Evolutionary conservation across 2,329 filamentous ascomycete species (phyloP).

Genomic region (Aspergillus sp.): DNA sequence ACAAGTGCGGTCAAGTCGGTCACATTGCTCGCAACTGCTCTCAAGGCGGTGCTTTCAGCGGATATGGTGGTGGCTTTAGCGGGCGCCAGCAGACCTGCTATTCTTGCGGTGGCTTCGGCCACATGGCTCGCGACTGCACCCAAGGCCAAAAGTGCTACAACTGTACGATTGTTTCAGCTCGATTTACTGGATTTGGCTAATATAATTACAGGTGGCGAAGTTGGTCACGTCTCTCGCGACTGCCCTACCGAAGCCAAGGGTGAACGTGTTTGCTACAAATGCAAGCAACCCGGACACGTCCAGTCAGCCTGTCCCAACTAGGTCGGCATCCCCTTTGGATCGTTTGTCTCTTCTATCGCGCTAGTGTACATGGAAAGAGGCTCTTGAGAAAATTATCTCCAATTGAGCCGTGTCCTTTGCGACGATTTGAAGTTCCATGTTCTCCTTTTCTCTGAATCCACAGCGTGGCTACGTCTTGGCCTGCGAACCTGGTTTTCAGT

Average conservation of each 20-base stretch:
- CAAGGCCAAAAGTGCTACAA: constrained; percentile 99
- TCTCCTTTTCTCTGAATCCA: constrained; percentile 17
- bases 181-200: constrained; percentile 1
- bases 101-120: constrained; percentile 93
- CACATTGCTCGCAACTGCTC: constrained; percentile 77
- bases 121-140: constrained; percentile 97
- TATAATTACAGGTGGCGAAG: constrained; percentile 61
- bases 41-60: constrained; percentile 47
- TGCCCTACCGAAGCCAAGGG: constrained; percentile 86
- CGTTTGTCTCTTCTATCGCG: constrained; percentile 20
- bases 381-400: constrained; percentile 6
- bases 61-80: constrained; percentile 46
- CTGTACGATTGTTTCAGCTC: constrained; percentile 54
- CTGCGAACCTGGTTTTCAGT: constrained; percentile 18
- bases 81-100: constrained; percentile 82
- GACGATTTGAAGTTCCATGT: constrained; percentile 19
- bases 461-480: constrained; percentile 11
- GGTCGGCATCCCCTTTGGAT: constrained; percentile 19
- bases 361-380: constrained; percentile 14
- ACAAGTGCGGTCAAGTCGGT: constrained; percentile 96
- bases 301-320: constrained; percentile 91
- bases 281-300: constrained; percentile 79
- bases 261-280: constrained; percentile 99
- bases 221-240: constrained; percentile 91
- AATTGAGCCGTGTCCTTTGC: constrained; percentile 12